phyloP scores from a whole-genome alignment of 768 basidiomycete species.

The Lactarius trivialis region DNA sequence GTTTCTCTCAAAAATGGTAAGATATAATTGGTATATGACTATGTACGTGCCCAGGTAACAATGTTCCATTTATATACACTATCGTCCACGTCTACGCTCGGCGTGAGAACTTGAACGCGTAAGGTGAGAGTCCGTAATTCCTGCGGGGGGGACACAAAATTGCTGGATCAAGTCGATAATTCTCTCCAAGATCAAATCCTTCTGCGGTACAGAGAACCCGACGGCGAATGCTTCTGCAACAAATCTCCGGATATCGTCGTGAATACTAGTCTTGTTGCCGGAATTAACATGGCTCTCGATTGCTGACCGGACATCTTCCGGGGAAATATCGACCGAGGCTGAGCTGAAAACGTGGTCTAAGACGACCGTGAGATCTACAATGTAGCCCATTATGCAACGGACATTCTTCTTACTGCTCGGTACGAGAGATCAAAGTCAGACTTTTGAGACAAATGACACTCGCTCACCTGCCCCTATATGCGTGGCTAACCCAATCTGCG shows the following conservation, averaged over 20 bases:
- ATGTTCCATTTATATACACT: too few species aligned
- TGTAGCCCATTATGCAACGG: constrained; percentile 7
- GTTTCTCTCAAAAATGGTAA: too few species aligned
- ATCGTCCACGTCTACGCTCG: not conserved
- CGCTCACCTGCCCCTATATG: constrained; percentile 1
- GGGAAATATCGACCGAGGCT: not conserved
- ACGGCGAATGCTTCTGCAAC: not conserved
- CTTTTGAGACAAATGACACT: too few species aligned
- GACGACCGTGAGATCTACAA: constrained; percentile 7
- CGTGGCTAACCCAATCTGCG: not conserved
- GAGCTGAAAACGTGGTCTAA: not conserved
- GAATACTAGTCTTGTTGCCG: not conserved
- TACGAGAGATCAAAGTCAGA: not conserved
- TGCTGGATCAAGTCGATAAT: not conserved
- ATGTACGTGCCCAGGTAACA: too few species aligned
- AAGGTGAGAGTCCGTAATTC: not conserved
- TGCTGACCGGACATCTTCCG: too few species aligned
- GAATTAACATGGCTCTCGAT: not conserved
- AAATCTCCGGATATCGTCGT: not conserved
- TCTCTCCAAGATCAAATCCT: not conserved
- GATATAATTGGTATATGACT: too few species aligned
- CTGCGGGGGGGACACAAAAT: not conserved
- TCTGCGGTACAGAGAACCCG: not conserved
- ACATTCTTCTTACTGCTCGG: not conserved
- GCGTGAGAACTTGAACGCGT: too few species aligned